Conservation (phyloP, 169 alveolate species). For the Plasmodium vinckei region DNA sequence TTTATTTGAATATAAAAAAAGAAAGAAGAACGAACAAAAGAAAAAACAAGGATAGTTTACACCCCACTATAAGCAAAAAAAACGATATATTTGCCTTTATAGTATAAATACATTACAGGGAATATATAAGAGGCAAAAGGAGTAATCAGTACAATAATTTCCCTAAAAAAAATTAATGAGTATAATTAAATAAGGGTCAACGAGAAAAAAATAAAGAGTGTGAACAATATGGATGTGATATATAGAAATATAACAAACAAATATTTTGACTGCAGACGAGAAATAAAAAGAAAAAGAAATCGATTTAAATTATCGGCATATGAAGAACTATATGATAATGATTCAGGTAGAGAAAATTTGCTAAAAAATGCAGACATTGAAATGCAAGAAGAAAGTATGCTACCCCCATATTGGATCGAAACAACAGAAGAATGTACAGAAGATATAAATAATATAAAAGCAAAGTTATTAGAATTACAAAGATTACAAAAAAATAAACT, state of each 20-base stretch:
- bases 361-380: constrained; percentile 57
- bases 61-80: too few species aligned
- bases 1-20: too few species aligned
- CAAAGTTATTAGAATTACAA: constrained; percentile 73
- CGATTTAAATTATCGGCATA: constrained; percentile 70
- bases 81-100: too few species aligned
- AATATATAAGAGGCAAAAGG: too few species aligned
- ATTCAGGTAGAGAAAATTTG: constrained; percentile 45
- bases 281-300: constrained; percentile 50
- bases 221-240: constrained; percentile 35
- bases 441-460: constrained; percentile 74
- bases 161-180: too few species aligned
- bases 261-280: constrained; percentile 61
- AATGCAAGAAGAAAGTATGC: constrained; percentile 67
- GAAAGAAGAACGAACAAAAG: too few species aligned
- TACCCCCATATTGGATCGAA: constrained; percentile 83
- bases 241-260: constrained; percentile 68
- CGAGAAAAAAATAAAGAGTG: too few species aligned
- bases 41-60: too few species aligned
- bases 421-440: constrained; percentile 78
- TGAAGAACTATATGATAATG: constrained; percentile 66
- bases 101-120: too few species aligned
- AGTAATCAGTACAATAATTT: too few species aligned
- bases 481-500: constrained; percentile 78
- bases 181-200: too few species aligned